Base-by-base conservation (phyloP, 2,329 filamentous ascomycete genomes). In the Sporothrix variecibatus region DNA sequence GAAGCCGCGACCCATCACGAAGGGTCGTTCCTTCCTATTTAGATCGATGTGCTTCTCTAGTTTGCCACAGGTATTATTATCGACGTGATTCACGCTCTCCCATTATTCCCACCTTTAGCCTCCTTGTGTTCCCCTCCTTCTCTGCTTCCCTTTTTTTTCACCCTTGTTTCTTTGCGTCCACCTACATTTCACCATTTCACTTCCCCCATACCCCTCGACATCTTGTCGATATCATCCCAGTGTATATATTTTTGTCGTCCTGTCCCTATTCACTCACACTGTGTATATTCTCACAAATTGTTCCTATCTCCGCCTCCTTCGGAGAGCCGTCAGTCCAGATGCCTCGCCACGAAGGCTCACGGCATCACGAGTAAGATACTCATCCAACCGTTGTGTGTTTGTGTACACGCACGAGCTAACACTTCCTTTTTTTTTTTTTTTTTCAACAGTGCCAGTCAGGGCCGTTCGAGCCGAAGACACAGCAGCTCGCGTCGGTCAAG, bases 301-400 rank as follows among this genome's bases (percentile, higher is more conserved):
- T 11, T 17, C 15, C 31, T 3, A 40, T 9, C 17, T 8, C 2
- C 28, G 11, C 20, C 58, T 62, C 62, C 20, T 38, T 20, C 23
- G 8, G 26, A 4, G 64, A 1, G 9, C 17, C 65, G 5, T 53
- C 26, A 6, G 5, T 51, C 38, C 28, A 60, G 7, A 73, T 75
- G 73, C 51, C 60, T 20, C 28, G 12, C n/a, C 62, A 58, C 15
- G 38, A 64, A 5, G 12, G 62, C 20, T 53, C 68, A 11, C 68
- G 73, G 69, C 73, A 53, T 43, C 49, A 74, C 51, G 69, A 68
- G 73, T 74, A 68, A 62, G 73, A 38, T 11, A n/a, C 34, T n/a
- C 20, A 17, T 26, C 17, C 17, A 40, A 15, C 2, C 3, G 8
- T 43, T 5, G 9, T 67, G 3, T 51, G 0, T 26, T 23, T 56